Conservation (phyloP, 2,329 filamentous ascomycete genomes). For the Apiospora hydei region DNA sequence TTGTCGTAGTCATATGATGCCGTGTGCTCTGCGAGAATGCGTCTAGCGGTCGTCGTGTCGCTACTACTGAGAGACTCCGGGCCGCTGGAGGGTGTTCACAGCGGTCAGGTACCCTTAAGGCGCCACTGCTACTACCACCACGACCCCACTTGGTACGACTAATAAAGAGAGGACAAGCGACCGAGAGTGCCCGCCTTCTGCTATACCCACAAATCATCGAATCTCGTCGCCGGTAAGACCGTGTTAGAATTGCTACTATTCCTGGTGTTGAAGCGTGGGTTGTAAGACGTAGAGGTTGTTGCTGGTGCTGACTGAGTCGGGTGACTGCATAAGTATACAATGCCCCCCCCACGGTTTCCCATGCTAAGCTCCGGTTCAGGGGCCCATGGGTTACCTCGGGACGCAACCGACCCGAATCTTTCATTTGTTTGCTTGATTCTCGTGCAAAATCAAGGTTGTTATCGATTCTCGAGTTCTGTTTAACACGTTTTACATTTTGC, state of each 20-base stretch:
- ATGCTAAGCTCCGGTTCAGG: background rate
- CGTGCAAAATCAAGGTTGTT: background rate
- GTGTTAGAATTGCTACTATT: background rate
- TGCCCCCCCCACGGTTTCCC: background rate
- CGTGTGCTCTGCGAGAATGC: background rate
- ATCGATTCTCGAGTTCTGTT: background rate
- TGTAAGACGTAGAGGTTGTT: background rate
- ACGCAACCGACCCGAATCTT: background rate
- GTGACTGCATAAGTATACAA: background rate
- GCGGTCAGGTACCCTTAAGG: background rate
- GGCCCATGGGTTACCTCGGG: background rate
- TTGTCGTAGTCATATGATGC: background rate
- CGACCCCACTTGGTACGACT: background rate
- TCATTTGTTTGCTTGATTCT: background rate
- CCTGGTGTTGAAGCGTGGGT: background rate
- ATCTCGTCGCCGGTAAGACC: background rate
- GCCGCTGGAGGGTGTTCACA: background rate
- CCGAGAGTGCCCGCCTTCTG: background rate
- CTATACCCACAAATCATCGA: slow-evolving; percentile 13
- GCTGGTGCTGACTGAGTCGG: too few species aligned
- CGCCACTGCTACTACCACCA: background rate
- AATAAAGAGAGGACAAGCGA: slow-evolving; percentile 5
- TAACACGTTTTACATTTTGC: background rate
- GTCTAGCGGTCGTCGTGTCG: background rate
- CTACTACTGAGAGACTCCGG: background rate